Evolutionary conservation across 1,284 basidiomycete genomes (phyloP).

Genomic region (Stygiomarasmius scandens): DNA sequence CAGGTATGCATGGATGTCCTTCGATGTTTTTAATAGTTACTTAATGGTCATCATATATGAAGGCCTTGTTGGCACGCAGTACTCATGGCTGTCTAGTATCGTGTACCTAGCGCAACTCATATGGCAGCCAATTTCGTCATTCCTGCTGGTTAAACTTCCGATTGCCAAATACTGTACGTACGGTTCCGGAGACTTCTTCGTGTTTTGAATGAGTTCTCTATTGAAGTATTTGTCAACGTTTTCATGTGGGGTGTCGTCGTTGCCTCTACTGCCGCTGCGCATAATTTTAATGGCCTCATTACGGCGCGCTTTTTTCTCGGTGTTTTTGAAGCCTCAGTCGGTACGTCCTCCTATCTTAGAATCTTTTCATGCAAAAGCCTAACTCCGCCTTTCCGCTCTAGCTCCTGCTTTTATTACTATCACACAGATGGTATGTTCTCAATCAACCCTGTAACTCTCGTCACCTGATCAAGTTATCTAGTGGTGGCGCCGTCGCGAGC

Average conservation of each 20-base stretch:
- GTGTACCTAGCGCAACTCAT: slow-evolving; percentile 49
- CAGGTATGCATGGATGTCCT: slow-evolving; percentile 27
- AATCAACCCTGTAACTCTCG: not conserved
- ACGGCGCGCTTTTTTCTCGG: slow-evolving; percentile 45
- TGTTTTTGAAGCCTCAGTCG: slow-evolving; percentile 47
- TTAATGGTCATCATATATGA: not conserved
- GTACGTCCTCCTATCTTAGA: slow-evolving; percentile 23
- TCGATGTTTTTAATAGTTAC: not conserved
- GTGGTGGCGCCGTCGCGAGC: slow-evolving; percentile 49
- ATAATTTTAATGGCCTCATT: slow-evolving; percentile 42
- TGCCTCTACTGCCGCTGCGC: slow-evolving; percentile 38
- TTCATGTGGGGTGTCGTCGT: slow-evolving; percentile 44
- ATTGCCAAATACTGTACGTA: slow-evolving; percentile 42
- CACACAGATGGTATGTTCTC: slow-evolving; percentile 40
- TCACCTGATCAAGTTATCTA: slow-evolving; percentile 12
- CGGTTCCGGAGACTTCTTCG: not conserved
- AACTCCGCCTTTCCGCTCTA: slow-evolving; percentile 10
- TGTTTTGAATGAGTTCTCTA: not conserved
- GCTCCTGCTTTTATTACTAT: slow-evolving; percentile 47
- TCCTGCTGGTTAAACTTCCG: slow-evolving; percentile 43
- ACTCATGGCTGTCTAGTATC: slow-evolving; percentile 48
- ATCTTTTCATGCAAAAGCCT: not conserved
- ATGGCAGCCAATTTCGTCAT: slow-evolving; percentile 48
- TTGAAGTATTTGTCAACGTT: slow-evolving; percentile 40
- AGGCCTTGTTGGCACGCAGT: slow-evolving; percentile 46